Evolutionary conservation across 148 eudicot species (phyloP).

Genomic region (Salicornia ramosissima): DNA sequence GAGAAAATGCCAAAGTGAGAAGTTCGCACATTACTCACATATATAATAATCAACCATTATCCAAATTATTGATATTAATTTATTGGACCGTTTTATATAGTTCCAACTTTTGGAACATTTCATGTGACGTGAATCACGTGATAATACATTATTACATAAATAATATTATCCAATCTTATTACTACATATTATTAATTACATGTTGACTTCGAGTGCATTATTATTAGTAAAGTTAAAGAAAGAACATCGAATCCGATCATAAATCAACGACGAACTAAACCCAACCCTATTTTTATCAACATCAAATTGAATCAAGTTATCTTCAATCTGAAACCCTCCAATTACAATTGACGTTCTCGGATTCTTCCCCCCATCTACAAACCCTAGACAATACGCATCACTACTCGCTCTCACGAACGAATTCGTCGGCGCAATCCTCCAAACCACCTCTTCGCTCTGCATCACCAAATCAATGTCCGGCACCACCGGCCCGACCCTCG

Average conservation of each 20-base stretch:
- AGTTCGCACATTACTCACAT: too few relatives aligned
- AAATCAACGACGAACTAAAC: slow-evolving; percentile 32
- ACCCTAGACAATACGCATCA: slow-evolving; percentile 35
- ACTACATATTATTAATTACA: too few relatives aligned
- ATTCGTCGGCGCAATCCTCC: slow-evolving; percentile 42
- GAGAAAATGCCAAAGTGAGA: too few relatives aligned
- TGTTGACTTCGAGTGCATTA: too few relatives aligned
- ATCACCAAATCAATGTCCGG: slow-evolving; percentile 39
- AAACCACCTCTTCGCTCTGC: slow-evolving; percentile 28
- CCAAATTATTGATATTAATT: too few relatives aligned
- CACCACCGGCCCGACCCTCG: slow-evolving; percentile 32
- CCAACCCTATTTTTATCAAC: slow-evolving; percentile 31
- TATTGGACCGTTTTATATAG: too few relatives aligned
- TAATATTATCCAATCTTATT: too few relatives aligned
- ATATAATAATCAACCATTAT: too few relatives aligned
- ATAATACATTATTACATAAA: too few relatives aligned
- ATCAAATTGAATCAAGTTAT: slow-evolving; percentile 48
- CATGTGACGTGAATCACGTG: too few relatives aligned
- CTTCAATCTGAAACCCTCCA: slow-evolving; percentile 44
- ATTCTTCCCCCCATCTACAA: slow-evolving; percentile 40
- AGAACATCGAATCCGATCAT: slow-evolving; percentile 32
- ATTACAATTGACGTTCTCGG: slow-evolving; percentile 35
- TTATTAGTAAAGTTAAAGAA: slow-evolving; percentile 32
- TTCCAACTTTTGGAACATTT: too few relatives aligned
- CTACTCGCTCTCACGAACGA: slow-evolving; percentile 33